These are phyloP conservation scores for Crucibulum laeve DNA, from an alignment of 768 basidiomycete genomes.

Conservation along the genomic window DNA sequence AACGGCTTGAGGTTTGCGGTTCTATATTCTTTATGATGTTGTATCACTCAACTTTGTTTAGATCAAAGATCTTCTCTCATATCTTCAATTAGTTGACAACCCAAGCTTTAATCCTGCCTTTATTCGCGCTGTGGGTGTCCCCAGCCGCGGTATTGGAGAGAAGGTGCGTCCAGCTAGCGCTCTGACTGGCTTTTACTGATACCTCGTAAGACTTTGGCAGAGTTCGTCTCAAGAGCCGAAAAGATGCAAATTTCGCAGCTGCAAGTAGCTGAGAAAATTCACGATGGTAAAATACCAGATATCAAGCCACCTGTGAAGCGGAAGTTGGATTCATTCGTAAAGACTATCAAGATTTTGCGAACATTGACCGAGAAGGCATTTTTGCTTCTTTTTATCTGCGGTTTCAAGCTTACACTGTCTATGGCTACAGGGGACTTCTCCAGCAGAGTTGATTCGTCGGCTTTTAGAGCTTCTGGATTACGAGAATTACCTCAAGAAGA, in stretches of 20 bases:
- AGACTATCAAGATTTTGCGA: conserved; percentile 46
- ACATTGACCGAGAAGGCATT: conserved; percentile 50
- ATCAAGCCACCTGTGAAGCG: conserved; percentile 62
- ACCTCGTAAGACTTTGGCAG: conserved; percentile 49
- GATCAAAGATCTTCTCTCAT: conserved; percentile 81
- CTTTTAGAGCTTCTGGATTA: conserved; percentile 60
- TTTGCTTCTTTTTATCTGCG: background rate
- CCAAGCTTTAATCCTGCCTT: conserved; percentile 64
- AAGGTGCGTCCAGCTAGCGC: conserved; percentile 42
- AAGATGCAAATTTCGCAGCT: conserved; percentile 50
- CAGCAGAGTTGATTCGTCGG: conserved; percentile 57
- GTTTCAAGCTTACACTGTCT: conserved; percentile 1
- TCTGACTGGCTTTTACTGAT: background rate
- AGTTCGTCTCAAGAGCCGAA: conserved; percentile 51
- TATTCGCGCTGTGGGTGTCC: conserved; percentile 66
- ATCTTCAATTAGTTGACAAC: conserved; percentile 81
- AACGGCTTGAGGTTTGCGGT: conserved; percentile 66
- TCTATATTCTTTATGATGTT: background rate
- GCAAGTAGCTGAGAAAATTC: conserved; percentile 58
- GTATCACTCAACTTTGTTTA: conserved; percentile 15
- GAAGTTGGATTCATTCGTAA: conserved; percentile 60
- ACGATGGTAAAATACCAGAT: conserved; percentile 55
- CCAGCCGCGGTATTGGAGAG: conserved; percentile 69
- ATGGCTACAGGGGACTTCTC: conserved; percentile 45
- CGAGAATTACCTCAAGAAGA: conserved; percentile 62